These are phyloP conservation scores for Tardiomyces digboiensis DNA, from an alignment of 1,139 yeast species.

Conservation along the genomic window DNA sequence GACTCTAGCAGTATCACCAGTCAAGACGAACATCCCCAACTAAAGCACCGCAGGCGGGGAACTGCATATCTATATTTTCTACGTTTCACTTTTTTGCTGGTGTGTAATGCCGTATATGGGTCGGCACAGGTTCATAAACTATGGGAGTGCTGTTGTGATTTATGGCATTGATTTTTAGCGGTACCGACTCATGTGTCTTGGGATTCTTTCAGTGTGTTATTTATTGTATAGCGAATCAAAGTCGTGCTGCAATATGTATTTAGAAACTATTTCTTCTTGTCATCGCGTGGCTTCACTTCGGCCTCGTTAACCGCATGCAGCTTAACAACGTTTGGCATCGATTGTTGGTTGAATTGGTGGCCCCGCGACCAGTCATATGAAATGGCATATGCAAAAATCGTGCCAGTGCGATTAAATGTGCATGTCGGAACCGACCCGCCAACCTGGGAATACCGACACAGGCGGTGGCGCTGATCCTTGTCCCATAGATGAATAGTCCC, in stretches of 20 bases:
- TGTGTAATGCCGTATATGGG: too few species aligned
- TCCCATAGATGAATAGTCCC: slow-evolving; percentile 98
- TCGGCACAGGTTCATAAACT: too few species aligned
- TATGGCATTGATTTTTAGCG: too few species aligned
- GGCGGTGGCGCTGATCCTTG: slow-evolving; percentile 81
- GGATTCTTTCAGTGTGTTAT: too few species aligned
- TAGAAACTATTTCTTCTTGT: slow-evolving; percentile 1
- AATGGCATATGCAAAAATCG: slow-evolving; percentile 86
- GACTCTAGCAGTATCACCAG: not conserved
- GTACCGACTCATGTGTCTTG: too few species aligned
- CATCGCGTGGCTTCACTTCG: slow-evolving; percentile 66
- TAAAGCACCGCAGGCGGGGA: too few species aligned
- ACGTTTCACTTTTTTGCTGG: too few species aligned
- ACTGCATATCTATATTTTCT: too few species aligned
- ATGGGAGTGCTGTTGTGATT: too few species aligned
- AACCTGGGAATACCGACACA: slow-evolving; percentile 68
- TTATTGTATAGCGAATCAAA: too few species aligned
- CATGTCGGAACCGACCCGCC: slow-evolving; percentile 66
- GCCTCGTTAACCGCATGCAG: slow-evolving; percentile 80
- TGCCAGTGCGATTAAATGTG: slow-evolving; percentile 75
- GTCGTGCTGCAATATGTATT: too few species aligned
- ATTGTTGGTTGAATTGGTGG: slow-evolving; percentile 63
- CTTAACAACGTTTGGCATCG: slow-evolving; percentile 66
- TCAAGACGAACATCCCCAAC: not conserved
- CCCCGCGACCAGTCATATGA: slow-evolving; percentile 95